Conservation (phyloP, 495 filamentous ascomycete species). For the Hypoxylon fuscum region DNA sequence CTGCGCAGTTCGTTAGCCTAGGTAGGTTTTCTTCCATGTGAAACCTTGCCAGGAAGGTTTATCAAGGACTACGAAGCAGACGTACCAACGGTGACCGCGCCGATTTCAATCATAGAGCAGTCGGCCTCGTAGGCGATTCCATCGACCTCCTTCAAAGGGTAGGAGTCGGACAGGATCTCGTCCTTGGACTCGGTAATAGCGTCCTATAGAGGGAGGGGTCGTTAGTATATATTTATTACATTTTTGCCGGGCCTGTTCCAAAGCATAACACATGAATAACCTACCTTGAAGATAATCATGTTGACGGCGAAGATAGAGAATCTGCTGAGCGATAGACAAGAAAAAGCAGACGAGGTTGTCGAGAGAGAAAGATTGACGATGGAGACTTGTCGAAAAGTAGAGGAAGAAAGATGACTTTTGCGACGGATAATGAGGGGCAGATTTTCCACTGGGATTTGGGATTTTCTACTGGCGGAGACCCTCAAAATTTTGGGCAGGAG, state of each 20-base stretch:
- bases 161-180: conserved; percentile 96
- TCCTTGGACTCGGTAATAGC: conserved; percentile 76
- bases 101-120: conserved; percentile 84
- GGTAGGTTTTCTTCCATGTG: neutral
- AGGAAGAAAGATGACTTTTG: conserved; percentile 44
- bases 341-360: conserved; percentile 31
- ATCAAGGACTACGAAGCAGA: conserved; percentile 38
- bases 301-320: conserved; percentile 53
- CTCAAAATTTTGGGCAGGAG: conserved; percentile 49
- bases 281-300: conserved; percentile 92
- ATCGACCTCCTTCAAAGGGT: conserved; percentile 77
- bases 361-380: conserved; percentile 18
- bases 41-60: no score
- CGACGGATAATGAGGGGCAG: conserved; percentile 47
- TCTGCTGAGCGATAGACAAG: conserved; percentile 24
- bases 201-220: conserved; percentile 67
- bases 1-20: conserved; percentile 50
- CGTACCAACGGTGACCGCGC: conserved; percentile 76
- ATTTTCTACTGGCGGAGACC: conserved; percentile 37
- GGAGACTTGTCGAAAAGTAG: conserved; percentile 27
- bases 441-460: conserved; percentile 36
- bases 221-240: conserved; percentile 30
- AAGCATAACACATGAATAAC: conserved; percentile 21
- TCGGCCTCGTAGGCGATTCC: conserved; percentile 84
- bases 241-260: no score